A percentile compares a stretch with the other conserved stretches of the same genome.
Evolutionary conservation across 331 rosid species (phyloP).

Genomic region (Pyracantha coccinea): DNA sequence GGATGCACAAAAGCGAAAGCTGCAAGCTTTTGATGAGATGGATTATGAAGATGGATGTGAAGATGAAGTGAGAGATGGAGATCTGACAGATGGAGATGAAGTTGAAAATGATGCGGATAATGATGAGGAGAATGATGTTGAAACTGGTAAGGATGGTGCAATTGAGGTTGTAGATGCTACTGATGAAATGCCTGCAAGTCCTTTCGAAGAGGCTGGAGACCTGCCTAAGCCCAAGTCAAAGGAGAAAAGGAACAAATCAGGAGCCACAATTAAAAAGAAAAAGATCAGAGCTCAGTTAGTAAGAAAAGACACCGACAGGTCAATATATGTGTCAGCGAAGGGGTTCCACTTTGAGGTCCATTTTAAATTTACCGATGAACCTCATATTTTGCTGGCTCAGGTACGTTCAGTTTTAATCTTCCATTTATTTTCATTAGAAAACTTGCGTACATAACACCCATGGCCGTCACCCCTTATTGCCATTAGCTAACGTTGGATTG

Average conservation of each 20-base stretch:
- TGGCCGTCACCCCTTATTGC: not conserved
- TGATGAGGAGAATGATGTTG: slow-evolving; percentile 29
- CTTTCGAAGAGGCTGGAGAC: slow-evolving; percentile 15
- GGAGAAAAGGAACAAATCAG: slow-evolving; percentile 14
- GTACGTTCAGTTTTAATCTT: slow-evolving; percentile 26
- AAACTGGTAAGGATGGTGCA: slow-evolving; percentile 25
- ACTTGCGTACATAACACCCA: not conserved
- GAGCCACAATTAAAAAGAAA: slow-evolving; percentile 10
- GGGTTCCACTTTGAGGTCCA: slow-evolving; percentile 66
- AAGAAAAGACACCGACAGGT: slow-evolving; percentile 37
- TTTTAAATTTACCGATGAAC: slow-evolving; percentile 54
- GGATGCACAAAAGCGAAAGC: slow-evolving; percentile 67
- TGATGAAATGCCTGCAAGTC: slow-evolving; percentile 12
- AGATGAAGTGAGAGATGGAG: slow-evolving; percentile 39
- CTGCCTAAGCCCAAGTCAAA: slow-evolving; percentile 14
- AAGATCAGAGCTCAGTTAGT: slow-evolving; percentile 6
- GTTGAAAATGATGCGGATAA: slow-evolving; percentile 37
- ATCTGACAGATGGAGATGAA: slow-evolving; percentile 32
- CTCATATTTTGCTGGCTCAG: slow-evolving; percentile 78
- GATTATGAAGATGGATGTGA: slow-evolving; percentile 80
- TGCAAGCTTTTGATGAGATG: slow-evolving; percentile 66
- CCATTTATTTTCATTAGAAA: not conserved
- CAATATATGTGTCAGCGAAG: slow-evolving; percentile 43
- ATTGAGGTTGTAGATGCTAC: slow-evolving; percentile 15
- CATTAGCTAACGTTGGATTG: not conserved